Base-by-base conservation (phyloP, 306 rosid species). In the Neltuma alba region DNA sequence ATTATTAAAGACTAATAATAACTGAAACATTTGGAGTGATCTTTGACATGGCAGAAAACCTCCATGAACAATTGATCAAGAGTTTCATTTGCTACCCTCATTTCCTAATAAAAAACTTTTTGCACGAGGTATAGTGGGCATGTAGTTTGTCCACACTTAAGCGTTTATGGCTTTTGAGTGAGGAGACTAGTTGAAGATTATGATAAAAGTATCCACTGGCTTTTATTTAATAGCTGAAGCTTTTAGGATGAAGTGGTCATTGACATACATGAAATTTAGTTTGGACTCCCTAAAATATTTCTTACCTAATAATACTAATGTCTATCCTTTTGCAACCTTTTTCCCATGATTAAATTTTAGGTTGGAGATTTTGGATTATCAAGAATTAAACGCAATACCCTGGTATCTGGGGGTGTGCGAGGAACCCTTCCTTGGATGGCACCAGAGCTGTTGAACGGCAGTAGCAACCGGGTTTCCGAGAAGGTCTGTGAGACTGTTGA, bases 401-500 rank as follows among this genome's bases (percentile, higher is more conserved):
- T 95, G 20, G 94, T 92, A 60, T 89, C 97, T 75, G 99, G 98
- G 38, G 99, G 99, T n/a, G 98, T 92, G 40, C 82, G 98, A 74
- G 99, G 99, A 79, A 92, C 99, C 74, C 99, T 95, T 84, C 98
- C 99, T 36, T 95, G 98, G 98, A 95, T 92, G 96, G 99, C 98
- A 23, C 99, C 99, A 6, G 99, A 95, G 83, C 78, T 95, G 80
- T 85, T 95, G 82, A 89, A 82, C 70, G 94, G 99, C 27, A 84
- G 91, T 78, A 95, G 97, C 81, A 89, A 81, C 79, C 81, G 88
- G 76, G 99, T 95, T 74, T 95, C 98, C 38, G 97, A 95, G 82
- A 95, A 92, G 99, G 99, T 95, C 70, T 71, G 54, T 76, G 80
- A 33, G 61, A 70, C 36, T 3, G 10, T 74, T 76, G 33, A 16